Conservation (phyloP, 1,284 basidiomycete genomes). For the Lentinula novae-zelandiae region DNA sequence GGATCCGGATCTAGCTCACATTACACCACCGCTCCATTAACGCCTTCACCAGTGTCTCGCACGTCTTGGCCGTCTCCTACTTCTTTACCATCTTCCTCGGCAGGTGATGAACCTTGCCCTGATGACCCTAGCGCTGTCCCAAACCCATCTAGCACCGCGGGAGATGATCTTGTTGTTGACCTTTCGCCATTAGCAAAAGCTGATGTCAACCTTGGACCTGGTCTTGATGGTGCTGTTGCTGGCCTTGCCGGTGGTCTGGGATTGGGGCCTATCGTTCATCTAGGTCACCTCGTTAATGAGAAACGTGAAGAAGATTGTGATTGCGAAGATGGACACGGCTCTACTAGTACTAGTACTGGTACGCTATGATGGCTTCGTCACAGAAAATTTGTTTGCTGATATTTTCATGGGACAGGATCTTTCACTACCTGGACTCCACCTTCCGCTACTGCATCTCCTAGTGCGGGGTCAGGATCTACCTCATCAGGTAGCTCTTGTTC, state of each 20-base stretch:
- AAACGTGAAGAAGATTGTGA: not conserved
- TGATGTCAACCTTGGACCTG: not conserved
- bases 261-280: not conserved
- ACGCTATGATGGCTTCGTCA: not conserved
- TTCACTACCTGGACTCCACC: not conserved
- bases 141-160: not conserved
- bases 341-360: not conserved
- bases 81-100: too few relatives aligned
- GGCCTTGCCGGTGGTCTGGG: not conserved
- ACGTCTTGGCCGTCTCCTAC: too few relatives aligned
- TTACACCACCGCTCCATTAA: too few relatives aligned
- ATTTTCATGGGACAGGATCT: not conserved
- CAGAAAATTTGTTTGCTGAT: not conserved
- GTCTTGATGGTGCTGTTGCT: not conserved
- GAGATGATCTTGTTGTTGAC: not conserved
- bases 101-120: not conserved
- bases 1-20: too few relatives aligned
- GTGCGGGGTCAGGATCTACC: not conserved
- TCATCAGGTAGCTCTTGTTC: not conserved
- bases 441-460: not conserved
- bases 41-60: too few relatives aligned
- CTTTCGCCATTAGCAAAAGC: not conserved
- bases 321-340: not conserved
- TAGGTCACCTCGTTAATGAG: not conserved
- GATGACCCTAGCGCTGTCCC: not conserved